Base-by-base conservation (phyloP, 768 basidiomycete genomes). In the Lactarius vividus region DNA sequence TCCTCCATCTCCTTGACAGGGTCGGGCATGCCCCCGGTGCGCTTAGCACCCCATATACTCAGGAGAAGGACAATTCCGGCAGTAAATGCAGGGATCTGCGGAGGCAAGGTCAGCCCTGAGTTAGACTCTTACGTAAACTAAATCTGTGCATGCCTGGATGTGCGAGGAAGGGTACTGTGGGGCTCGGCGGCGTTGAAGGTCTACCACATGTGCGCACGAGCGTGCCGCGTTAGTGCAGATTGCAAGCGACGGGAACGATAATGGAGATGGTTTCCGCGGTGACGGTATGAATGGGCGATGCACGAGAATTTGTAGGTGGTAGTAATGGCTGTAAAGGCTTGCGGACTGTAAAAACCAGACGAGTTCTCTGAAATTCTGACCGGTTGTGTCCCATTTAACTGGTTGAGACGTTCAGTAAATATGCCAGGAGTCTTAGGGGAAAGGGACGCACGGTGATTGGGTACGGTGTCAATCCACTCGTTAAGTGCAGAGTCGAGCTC, bases 161-260 rank as follows among this genome's bases (percentile, higher is more conserved):
- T 66, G 66, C 18, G 71, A 53, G 15, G 61, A 61, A 29, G 55
- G 71, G 46, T 46, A 69, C 15, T 72, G 72, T 20, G 69, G 69
- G 4, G 62, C 46, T 13, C 75, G 69, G 40, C 73, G 68, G 23
- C 75, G 75, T 15, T 74, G 70, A 4, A 72, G 70, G 61, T 82
- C 80, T 60, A 81, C 72, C 35, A 84, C 78, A 65, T 80, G 81
- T 20, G 75, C 73, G 26, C 76, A 78, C 0, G 82, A 81, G 4
- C 83, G 74, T 8, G 83, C 79, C 4, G 83, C 83, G 63, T 83
- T 83, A 42, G 79, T 77, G 73, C 82, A 83, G 65, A 83, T 83
- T 0, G 82, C 81, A 20, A 83, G 76, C 0, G 81, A 82, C 9
- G 83, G 81, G 67, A 82, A 78, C 2, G 75, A 72, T 10, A 77